Evolutionary conservation across 2,329 filamentous ascomycete genomes (phyloP).

Genomic region (Aspergillus costaricaensis): DNA sequence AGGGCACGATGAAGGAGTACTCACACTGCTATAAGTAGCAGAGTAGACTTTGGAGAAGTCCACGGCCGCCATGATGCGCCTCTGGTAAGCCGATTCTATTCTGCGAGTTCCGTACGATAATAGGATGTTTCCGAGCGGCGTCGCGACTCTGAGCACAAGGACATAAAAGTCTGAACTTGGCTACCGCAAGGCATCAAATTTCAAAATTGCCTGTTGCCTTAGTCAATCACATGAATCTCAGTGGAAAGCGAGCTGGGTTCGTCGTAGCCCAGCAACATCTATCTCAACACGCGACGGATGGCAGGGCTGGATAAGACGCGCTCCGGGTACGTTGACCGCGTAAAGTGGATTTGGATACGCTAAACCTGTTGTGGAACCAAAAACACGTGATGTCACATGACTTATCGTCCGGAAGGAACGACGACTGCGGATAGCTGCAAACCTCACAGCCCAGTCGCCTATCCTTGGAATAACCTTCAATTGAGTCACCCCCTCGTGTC

Average conservation of each 20-base stretch:
- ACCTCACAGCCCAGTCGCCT: constrained; percentile 26
- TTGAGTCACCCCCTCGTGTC: constrained; percentile 17
- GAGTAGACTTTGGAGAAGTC: constrained; percentile 58
- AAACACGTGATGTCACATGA: constrained; percentile 32
- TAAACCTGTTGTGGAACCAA: constrained; percentile 24
- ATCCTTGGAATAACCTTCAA: constrained; percentile 17
- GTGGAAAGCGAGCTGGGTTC: constrained; percentile 30
- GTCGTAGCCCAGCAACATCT: constrained; percentile 29
- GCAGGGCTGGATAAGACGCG: constrained; percentile 35
- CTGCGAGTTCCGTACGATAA: constrained; percentile 26
- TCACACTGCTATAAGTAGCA: constrained; percentile 66
- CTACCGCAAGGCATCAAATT: constrained; percentile 14
- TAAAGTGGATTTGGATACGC: constrained; percentile 39
- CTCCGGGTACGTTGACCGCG: constrained; percentile 31
- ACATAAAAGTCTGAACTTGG: constrained; percentile 13
- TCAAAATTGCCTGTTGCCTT: neutral
- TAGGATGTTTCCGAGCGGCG: constrained; percentile 17
- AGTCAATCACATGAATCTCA: neutral
- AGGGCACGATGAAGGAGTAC: constrained; percentile 21
- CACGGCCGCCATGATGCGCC: constrained; percentile 37
- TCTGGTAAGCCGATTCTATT: constrained; percentile 23
- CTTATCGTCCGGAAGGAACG: constrained; percentile 30
- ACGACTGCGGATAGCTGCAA: constrained; percentile 30
- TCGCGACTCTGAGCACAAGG: constrained; percentile 13
- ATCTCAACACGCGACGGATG: constrained; percentile 29